Percentiles rank a stretch among this genome's conserved stretches.
Conservation (phyloP, 495 filamentous ascomycete species). For the Xanthoparmelia taractica region DNA sequence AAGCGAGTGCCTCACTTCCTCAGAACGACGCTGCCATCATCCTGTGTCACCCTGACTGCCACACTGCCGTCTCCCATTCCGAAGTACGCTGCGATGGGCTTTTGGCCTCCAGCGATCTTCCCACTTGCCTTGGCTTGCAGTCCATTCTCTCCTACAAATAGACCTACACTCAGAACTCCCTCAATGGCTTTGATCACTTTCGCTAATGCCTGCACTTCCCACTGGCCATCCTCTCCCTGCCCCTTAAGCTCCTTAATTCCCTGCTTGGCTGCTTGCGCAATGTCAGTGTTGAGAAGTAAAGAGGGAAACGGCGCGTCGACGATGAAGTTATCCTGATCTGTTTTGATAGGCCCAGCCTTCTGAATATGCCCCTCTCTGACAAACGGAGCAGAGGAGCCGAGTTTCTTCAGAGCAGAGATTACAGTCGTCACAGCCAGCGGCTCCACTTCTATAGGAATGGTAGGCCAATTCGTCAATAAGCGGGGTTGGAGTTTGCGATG, state of each 20-base stretch:
- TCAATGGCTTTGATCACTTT: slow-evolving; percentile 67
- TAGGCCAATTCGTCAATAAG: slow-evolving; percentile 72
- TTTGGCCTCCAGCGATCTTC: slow-evolving; percentile 64
- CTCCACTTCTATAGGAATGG: slow-evolving; percentile 87
- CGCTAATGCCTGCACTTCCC: slow-evolving; percentile 71
- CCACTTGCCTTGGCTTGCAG: slow-evolving; percentile 51
- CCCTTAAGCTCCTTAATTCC: slow-evolving; percentile 34
- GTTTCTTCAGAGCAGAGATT: slow-evolving; percentile 52
- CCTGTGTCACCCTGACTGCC: slow-evolving; percentile 40
- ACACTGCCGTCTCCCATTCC: slow-evolving; percentile 77
- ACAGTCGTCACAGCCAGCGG: slow-evolving; percentile 71
- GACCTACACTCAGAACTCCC: slow-evolving; percentile 84
- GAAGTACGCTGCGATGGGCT: slow-evolving; percentile 90
- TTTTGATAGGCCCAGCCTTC: slow-evolving; percentile 78
- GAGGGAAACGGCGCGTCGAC: slow-evolving; percentile 81
- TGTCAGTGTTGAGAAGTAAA: slow-evolving; percentile 55
- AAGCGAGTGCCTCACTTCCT: slow-evolving; percentile 7
- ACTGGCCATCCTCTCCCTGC: slow-evolving; percentile 48
- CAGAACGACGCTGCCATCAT: slow-evolving; percentile 10
- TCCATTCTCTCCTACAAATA: slow-evolving; percentile 77
- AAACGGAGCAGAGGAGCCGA: slow-evolving; percentile 61
- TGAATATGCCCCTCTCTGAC: slow-evolving; percentile 58
- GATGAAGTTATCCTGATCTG: slow-evolving; percentile 90
- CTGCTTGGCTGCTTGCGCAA: slow-evolving; percentile 28
- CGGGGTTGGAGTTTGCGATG: slow-evolving; percentile 75